These are phyloP conservation scores for Kappamyces sp. DNA, from an alignment of 192 early-diverging fungal species.

Conservation along the genomic window DNA sequence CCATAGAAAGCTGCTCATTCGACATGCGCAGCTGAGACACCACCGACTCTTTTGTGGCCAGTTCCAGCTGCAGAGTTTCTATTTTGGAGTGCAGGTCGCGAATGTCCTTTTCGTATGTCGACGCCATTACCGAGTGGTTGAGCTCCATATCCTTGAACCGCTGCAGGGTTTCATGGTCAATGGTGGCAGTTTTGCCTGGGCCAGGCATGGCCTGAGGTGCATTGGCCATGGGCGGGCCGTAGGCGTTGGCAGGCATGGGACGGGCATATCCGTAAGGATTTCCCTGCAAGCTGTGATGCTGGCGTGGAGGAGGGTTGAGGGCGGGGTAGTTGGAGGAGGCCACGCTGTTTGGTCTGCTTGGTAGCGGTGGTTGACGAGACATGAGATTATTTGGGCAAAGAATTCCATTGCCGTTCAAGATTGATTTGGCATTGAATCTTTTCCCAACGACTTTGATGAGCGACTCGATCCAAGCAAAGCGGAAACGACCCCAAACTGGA, in stretches of 20 bases:
- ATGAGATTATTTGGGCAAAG: too few species aligned
- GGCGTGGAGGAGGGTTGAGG: too few species aligned
- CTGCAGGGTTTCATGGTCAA: conserved; percentile 10
- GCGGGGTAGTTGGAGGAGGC: too few species aligned
- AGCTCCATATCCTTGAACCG: conserved; percentile 9
- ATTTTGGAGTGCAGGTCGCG: conserved; percentile 1
- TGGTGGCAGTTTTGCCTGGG: background rate
- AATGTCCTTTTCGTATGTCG: conserved; percentile 14
- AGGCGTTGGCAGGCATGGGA: conserved; percentile 10
- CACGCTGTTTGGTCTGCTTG: too few species aligned
- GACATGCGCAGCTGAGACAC: background rate
- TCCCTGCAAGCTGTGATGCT: background rate
- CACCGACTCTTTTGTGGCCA: conserved; percentile 9
- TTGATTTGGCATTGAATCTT: too few species aligned
- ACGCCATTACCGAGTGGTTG: background rate
- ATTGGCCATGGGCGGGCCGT: conserved; percentile 43
- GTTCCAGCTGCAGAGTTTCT: conserved; percentile 4
- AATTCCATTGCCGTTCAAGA: too few species aligned
- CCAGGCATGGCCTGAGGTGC: background rate
- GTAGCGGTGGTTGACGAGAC: too few species aligned
- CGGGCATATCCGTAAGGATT: background rate
- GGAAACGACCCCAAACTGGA: too few species aligned
- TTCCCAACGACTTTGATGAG: too few species aligned
- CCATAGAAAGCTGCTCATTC: conserved; percentile 12
- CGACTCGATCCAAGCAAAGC: too few species aligned